Evolutionary conservation across 768 basidiomycete genomes (phyloP).

Genomic region (Suillus americanus): DNA sequence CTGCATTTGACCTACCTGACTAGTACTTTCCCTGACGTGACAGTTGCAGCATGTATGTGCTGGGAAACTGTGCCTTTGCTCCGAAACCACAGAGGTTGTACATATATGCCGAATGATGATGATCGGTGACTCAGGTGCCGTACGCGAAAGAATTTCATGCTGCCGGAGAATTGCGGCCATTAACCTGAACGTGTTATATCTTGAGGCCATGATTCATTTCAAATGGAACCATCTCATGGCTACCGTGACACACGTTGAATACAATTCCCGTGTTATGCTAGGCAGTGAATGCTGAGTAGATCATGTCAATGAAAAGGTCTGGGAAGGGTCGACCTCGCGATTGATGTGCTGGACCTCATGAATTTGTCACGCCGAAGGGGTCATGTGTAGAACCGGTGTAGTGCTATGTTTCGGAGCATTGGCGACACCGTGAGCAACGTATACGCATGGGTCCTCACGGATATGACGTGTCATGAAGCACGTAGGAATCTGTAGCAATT

Average conservation of each 20-base stretch:
- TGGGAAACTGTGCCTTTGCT: not conserved
- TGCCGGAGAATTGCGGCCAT: not conserved
- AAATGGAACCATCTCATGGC: not conserved
- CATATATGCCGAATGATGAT: not conserved
- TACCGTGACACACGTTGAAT: no score
- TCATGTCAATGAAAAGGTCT: not conserved
- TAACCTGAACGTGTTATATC: not conserved
- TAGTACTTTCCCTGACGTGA: not conserved
- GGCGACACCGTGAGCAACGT: not conserved
- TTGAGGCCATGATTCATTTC: not conserved
- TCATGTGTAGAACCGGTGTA: not conserved
- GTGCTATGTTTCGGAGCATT: not conserved
- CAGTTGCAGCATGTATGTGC: not conserved
- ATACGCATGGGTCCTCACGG: not conserved
- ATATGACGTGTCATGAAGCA: not conserved
- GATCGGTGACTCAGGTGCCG: not conserved
- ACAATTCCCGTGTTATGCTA: not conserved
- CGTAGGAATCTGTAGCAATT: not conserved
- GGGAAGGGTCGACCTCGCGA: not conserved
- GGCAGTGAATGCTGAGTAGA: not conserved
- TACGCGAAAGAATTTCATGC: not conserved
- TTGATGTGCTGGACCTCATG: not conserved
- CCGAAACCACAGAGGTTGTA: not conserved
- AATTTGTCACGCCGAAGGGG: not conserved
- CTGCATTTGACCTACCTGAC: not conserved